Evolutionary conservation across 1,139 yeast species (phyloP), one percentile per base, ranked within the genome.

Genomic region (Maudiozyma humilis): DNA sequence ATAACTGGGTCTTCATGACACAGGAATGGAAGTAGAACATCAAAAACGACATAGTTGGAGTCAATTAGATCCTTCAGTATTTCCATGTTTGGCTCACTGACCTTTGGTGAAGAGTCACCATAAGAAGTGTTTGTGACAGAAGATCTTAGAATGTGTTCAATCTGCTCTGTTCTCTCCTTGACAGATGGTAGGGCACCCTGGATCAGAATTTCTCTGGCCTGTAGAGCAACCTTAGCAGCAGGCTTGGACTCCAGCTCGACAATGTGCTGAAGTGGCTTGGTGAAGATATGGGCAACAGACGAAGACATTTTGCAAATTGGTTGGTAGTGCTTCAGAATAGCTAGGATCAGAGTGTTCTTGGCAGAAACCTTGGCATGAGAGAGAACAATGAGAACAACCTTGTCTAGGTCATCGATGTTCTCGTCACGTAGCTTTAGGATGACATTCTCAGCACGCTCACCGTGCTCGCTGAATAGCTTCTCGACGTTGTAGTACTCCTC

Each of bases 161-260:
- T 76, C 71, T 93, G 98, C 63, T 89, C 96, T 20, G 95, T 83
- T 70, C 98, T 82, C 70, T 91, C 98, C 66, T 85, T 82, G 52
- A 88, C 82, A 4, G 97, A 88, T 38, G 99, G 98, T 67, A 91
- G 74, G 35, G 97, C 87, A 64, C 96, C 89, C 71, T 89, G 96
- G 57, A 91, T 91, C 59, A 91, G 77, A 51, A 91, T 84, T 69
- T 93, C 99, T 65, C 97, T 81, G 1, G 96, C 96, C 66, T 87
- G 88, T 61, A 91, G 74, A n/a, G 95, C 86, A 44, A 91, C 96
- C 72, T 89, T 91, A 30, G 95, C 91, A 40, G 95, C 80, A 14
- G 86, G 78, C 63, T 96, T 82, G 32, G 91, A 75, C 59, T 89
- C 97, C 54, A 91, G 74, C 63, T 85, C 93, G 45, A 88, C 95